Evolutionary conservation across 306 rosid genomes (phyloP).

Genomic region (Rubus idaeus): DNA sequence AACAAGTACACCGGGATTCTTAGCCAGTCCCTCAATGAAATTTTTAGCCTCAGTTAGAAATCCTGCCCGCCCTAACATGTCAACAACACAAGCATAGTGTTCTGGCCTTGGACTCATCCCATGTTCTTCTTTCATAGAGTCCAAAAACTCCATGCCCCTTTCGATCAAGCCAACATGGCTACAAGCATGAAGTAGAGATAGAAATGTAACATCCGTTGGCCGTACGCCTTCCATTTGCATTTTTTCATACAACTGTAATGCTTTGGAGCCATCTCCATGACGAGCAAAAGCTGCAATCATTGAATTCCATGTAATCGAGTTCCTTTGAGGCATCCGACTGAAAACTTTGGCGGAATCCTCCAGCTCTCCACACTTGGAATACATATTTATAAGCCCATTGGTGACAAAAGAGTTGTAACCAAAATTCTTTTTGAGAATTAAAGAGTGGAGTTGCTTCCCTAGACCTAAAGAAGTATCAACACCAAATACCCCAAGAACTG

Average conservation of each 20-base stretch:
- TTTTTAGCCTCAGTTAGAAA: constrained; percentile 65
- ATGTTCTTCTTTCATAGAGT: constrained; percentile 67
- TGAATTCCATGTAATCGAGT: constrained; percentile 81
- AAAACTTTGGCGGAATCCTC: constrained; percentile 57
- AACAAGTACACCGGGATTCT: constrained; percentile 54
- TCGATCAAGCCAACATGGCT: constrained; percentile 77
- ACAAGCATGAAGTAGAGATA: constrained; percentile 89
- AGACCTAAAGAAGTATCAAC: constrained; percentile 67
- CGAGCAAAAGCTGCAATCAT: constrained; percentile 86
- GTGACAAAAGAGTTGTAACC: constrained; percentile 55
- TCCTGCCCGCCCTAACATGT: constrained; percentile 91
- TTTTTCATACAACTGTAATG: constrained; percentile 58
- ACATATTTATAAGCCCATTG: constrained; percentile 92
- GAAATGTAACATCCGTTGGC: constrained; percentile 74
- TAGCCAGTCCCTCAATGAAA: constrained; percentile 53
- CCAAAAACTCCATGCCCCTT: constrained; percentile 74
- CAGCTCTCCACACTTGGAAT: constrained; percentile 82
- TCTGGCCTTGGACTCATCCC: constrained; percentile 62
- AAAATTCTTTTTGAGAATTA: constrained; percentile 59
- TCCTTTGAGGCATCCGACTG: constrained; percentile 50
- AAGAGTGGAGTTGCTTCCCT: constrained; percentile 74
- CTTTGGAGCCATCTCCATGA: constrained; percentile 70
- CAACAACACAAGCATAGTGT: constrained; percentile 80
- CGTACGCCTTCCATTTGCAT: constrained; percentile 54
- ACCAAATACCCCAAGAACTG: constrained; percentile 82